Evolutionary conservation across 2,329 filamentous ascomycete species (phyloP), one percentile per base, ranked within the genome.

Genomic region (Lasiodiplodia gonubiensis): DNA sequence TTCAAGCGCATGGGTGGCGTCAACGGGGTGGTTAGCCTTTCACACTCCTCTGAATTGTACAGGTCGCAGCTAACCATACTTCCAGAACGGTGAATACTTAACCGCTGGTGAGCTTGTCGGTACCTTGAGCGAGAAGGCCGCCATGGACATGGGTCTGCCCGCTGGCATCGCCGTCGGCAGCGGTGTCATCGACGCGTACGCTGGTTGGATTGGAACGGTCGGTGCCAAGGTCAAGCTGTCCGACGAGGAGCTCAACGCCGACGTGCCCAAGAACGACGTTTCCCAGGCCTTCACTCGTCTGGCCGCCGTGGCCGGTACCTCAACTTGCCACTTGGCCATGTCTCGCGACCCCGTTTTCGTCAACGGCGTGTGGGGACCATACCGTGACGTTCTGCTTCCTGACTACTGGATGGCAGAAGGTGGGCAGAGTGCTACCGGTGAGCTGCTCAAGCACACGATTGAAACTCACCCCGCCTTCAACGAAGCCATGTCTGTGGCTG

Each of bases 131-230:
- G 90, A 94, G 70, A 91, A 91, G 74, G 94, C 95, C 6, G 92
- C 91, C 18, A 81, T 85, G 57, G 91, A 97, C 71, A 88, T 99
- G 69, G 94, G 95, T 8, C 86, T 99, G 3, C 90, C 90, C 5
- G 85, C 90, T 23, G 94, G 94, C 48, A 95, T 97, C 72, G 93
- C 95, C 21, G 91, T 99, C 66, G 95, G 95, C 65, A 97, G 93
- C 75, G 94, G 94, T 79, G 95, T 99, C 70, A 99, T 99, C 75
- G 95, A 99, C 78, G 95, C 95, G 21, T 99, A 99, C 75, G 95
- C 95, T 68, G 95, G 95, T 70, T 99, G 95, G 95, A 95, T 99
- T 72, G 95, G 95, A 69, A 98, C 95, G 1, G 95, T 99, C n/a
- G 95, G 95, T 68, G 94, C 95, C 69, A 97, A 97, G 80, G 92